Evolutionary conservation across 495 filamentous ascomycete species (phyloP).

Genomic region (Annulohypoxylon bovei): DNA sequence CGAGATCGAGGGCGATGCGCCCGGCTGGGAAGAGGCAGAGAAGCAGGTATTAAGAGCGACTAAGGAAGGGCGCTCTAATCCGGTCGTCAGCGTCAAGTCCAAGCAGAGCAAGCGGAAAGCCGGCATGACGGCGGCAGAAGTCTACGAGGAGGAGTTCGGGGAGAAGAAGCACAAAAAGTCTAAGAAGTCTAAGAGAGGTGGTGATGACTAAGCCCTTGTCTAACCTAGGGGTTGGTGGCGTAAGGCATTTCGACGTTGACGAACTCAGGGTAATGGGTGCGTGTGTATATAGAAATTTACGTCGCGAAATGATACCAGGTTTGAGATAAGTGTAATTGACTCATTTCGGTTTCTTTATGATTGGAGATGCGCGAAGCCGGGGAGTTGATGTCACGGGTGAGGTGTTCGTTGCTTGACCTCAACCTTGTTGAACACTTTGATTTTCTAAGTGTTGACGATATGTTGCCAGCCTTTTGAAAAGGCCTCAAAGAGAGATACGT

Average conservation of each 20-base stretch:
- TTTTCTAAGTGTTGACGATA: too few relatives aligned
- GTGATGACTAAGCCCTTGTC: background rate
- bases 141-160: constrained; percentile 67
- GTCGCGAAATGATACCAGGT: constrained; percentile 32
- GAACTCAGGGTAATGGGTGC: background rate
- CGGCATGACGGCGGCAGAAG: constrained; percentile 68
- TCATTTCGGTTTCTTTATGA: background rate
- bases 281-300: constrained; percentile 20
- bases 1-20: constrained; percentile 75
- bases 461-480: too few relatives aligned
- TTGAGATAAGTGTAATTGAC: background rate
- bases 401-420: too few relatives aligned
- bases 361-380: background rate
- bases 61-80: constrained; percentile 66
- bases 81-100: constrained; percentile 85
- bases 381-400: too few relatives aligned
- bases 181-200: constrained; percentile 52
- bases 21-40: constrained; percentile 86
- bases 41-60: constrained; percentile 70
- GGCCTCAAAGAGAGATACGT: too few relatives aligned
- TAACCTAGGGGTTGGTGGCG: background rate
- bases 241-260: background rate
- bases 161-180: constrained; percentile 67
- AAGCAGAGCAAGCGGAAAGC: constrained; percentile 83
- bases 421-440: too few relatives aligned